These are phyloP conservation scores for Melocanna baccifera DNA, from an alignment of 176 grass and related monocot species.

Conservation along the genomic window DNA sequence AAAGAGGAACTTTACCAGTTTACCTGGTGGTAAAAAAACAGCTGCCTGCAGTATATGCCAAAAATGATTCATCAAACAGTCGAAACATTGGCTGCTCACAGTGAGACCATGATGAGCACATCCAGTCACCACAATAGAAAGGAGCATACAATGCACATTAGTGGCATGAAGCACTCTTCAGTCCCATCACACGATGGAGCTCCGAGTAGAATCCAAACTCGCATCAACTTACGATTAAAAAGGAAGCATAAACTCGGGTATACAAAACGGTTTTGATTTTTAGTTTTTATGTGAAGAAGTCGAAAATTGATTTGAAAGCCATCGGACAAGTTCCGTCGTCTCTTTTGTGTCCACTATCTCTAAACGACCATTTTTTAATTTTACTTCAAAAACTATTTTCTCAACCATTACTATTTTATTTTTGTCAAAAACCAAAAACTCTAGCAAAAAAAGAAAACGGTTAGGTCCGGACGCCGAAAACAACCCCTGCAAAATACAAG, in stretches of 20 bases:
- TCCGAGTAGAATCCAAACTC: not conserved
- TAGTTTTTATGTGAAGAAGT: too few relatives aligned
- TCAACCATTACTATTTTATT: too few relatives aligned
- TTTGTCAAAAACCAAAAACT: too few relatives aligned
- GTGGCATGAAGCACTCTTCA: not conserved
- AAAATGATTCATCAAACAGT: conserved; percentile 6
- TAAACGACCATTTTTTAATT: too few relatives aligned
- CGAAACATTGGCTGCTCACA: not conserved
- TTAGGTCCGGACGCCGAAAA: too few relatives aligned
- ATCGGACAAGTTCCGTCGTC: too few relatives aligned
- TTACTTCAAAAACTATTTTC: too few relatives aligned
- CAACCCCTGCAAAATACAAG: not conserved
- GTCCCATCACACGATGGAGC: not conserved
- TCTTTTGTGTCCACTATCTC: too few relatives aligned
- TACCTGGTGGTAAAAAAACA: not conserved
- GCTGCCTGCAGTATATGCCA: not conserved
- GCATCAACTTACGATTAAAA: not conserved
- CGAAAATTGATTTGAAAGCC: too few relatives aligned
- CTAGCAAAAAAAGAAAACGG: too few relatives aligned
- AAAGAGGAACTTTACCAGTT: conserved; percentile 29
- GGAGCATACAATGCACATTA: not conserved
- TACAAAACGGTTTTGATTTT: too few relatives aligned
- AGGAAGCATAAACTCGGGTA: not conserved
- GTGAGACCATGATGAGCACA: conserved; percentile 24
- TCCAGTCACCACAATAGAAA: conserved; percentile 9